Evolutionary conservation across 2,329 filamentous ascomycete species (phyloP).

Genomic region (Trichoderma sp.): DNA sequence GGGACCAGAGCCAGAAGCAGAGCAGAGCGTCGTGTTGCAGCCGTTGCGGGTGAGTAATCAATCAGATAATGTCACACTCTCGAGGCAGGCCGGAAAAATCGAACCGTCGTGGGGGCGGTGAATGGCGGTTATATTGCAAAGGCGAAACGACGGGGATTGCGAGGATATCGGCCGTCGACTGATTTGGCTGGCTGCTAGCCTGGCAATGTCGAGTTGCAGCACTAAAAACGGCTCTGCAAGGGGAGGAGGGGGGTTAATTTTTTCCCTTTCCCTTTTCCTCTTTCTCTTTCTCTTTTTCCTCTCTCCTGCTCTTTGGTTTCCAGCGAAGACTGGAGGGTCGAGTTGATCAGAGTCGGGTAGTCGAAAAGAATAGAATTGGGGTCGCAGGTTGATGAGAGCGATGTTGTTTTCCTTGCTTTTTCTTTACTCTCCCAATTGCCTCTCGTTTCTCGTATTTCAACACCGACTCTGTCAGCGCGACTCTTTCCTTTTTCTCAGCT

Average conservation of each 20-base stretch:
- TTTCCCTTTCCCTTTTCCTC: background rate
- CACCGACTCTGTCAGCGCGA: no score
- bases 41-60: constrained; percentile 21
- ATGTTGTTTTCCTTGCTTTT: no score
- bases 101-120: constrained; percentile 25
- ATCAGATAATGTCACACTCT: constrained; percentile 27
- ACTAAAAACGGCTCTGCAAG: constrained; percentile 23
- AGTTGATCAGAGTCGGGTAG: no score
- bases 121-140: constrained; percentile 25
- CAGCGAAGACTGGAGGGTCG: no score
- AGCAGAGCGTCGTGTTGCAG: constrained; percentile 10
- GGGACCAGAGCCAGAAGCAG: background rate
- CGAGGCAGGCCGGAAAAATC: constrained; percentile 20
- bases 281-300: background rate
- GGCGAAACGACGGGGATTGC: constrained; percentile 23
- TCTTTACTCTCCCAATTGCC: no score
- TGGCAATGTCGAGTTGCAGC: constrained; percentile 27
- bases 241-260: constrained; percentile 12
- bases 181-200: constrained; percentile 25
- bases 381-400: no score
- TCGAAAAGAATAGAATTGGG: no score
- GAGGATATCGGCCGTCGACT: constrained; percentile 26
- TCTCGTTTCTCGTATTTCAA: no score
- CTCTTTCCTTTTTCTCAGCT: background rate
- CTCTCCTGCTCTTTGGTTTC: no score